These are phyloP conservation scores for Suillus hirtellus DNA, from an alignment of 768 basidiomycete genomes.

Conservation along the genomic window DNA sequence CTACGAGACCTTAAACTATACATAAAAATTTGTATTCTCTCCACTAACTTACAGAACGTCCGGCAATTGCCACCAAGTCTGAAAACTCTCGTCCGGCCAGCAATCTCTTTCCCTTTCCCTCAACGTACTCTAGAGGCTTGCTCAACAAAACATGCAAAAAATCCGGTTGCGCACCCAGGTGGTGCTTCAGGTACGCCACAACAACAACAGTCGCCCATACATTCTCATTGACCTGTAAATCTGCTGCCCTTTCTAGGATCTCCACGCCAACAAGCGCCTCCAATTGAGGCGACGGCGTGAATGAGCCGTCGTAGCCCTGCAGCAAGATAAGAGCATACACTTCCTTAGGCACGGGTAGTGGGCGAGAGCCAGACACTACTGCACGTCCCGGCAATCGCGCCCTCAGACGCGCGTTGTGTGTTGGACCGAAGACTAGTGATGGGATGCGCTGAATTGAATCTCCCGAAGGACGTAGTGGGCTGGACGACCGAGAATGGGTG, in stretches of 20 bases:
- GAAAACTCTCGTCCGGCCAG: slow-evolving; percentile 10
- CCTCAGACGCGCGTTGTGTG: not conserved
- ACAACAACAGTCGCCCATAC: slow-evolving; percentile 53
- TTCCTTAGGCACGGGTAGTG: slow-evolving; percentile 19
- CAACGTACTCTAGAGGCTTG: slow-evolving; percentile 44
- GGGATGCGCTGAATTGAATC: slow-evolving; percentile 30
- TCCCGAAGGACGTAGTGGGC: slow-evolving; percentile 24
- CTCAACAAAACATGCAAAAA: slow-evolving; percentile 41
- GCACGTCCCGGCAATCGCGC: not conserved
- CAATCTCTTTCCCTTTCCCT: slow-evolving; percentile 9
- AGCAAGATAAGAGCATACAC: slow-evolving; percentile 40
- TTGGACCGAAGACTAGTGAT: slow-evolving; percentile 31
- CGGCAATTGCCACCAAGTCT: slow-evolving; percentile 5
- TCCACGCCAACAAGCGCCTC: slow-evolving; percentile 36
- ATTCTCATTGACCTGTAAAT: slow-evolving; percentile 29
- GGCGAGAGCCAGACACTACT: not conserved
- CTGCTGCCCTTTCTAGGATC: slow-evolving; percentile 32
- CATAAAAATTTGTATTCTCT: not conserved
- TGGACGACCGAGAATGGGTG: slow-evolving; percentile 24
- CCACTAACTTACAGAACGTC: not conserved
- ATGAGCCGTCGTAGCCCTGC: slow-evolving; percentile 52
- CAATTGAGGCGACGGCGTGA: slow-evolving; percentile 33
- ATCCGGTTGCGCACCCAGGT: slow-evolving; percentile 39
- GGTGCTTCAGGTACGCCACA: slow-evolving; percentile 44
- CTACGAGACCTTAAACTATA: not conserved